A percentile compares a stretch with the other conserved stretches of the same genome.
These are phyloP conservation scores for Nakazawaea pomicola DNA, from an alignment of 805 yeast genomes.

Conservation along the genomic window DNA sequence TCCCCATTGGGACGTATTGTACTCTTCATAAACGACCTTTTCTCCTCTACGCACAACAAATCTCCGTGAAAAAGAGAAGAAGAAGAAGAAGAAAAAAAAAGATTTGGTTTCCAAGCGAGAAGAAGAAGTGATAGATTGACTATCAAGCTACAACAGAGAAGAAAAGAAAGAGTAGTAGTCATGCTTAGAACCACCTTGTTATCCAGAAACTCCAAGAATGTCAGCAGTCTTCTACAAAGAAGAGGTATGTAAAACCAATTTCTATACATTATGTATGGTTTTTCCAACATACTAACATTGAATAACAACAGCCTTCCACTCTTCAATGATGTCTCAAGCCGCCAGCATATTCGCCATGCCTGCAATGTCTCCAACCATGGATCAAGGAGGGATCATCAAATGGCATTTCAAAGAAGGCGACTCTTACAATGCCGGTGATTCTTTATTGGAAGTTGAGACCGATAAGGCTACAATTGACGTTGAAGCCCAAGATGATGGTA, in stretches of 20 bases:
- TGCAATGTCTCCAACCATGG: constrained; percentile 99
- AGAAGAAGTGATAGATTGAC: not conserved
- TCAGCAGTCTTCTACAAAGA: constrained; percentile 5
- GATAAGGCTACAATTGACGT: constrained; percentile 82
- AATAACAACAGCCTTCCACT: constrained; percentile 31
- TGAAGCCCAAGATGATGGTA: constrained; percentile 90
- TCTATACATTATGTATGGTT: no score
- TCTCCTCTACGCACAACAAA: constrained; percentile 9
- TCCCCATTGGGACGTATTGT: not conserved
- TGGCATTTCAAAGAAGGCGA: constrained; percentile 88
- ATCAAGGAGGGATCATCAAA: constrained; percentile 83
- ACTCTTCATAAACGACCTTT: no score
- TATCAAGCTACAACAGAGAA: no score
- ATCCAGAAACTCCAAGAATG: constrained; percentile 9
- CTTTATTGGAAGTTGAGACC: constrained; percentile 75
- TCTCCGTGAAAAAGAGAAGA: constrained; percentile 2
- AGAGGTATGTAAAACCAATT: constrained; percentile 8
- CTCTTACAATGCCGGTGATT: constrained; percentile 75
- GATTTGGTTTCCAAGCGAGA: not conserved
- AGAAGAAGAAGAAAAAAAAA: constrained; percentile 1
- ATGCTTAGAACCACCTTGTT: constrained; percentile 1
- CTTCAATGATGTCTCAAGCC: constrained; percentile 22
- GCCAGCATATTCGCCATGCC: constrained; percentile 79
- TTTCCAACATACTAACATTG: no score
- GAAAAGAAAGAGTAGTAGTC: no score